These are phyloP conservation scores for Geum urbanum DNA, from an alignment of 306 rosid genomes.

Conservation along the genomic window DNA sequence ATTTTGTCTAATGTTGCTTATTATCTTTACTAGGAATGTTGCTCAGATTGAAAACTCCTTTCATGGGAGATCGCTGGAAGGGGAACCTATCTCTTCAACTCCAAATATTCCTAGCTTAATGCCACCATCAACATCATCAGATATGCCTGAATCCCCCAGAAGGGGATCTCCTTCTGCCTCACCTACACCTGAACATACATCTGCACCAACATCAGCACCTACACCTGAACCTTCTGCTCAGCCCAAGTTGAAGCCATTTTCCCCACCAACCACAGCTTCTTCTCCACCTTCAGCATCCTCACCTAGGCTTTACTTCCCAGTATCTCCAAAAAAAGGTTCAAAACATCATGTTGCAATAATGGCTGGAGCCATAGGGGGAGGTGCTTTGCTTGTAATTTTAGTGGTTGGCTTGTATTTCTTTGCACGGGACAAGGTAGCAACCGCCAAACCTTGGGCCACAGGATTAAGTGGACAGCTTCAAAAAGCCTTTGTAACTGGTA, in stretches of 20 bases:
- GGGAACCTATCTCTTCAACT: accelerated
- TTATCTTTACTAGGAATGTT: conserved; percentile 39
- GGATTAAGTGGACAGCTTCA: conserved; percentile 99
- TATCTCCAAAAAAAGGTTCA: not conserved
- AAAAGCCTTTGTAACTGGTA: conserved; percentile 91
- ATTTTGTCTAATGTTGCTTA: not conserved
- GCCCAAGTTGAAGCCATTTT: not conserved
- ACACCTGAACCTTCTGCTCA: not conserved
- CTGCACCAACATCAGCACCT: not conserved
- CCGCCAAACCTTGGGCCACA: conserved; percentile 89
- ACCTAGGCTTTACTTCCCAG: not conserved
- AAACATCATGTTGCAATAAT: conserved; percentile 18
- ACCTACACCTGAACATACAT: not conserved
- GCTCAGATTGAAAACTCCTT: conserved; percentile 20
- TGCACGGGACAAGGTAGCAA: conserved; percentile 54
- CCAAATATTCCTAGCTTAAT: not conserved
- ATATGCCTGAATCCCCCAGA: not conserved
- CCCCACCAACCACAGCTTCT: conserved; percentile 10
- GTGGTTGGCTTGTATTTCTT: conserved; percentile 44
- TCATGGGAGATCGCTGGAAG: conserved; percentile 34
- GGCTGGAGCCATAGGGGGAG: conserved; percentile 53
- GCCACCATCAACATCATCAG: not conserved
- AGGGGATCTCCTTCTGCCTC: not conserved
- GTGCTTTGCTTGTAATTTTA: conserved; percentile 36
- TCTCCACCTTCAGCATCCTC: conserved; percentile 28